These are phyloP conservation scores for Yamadazyma paraphyllophila DNA, from an alignment of 805 yeast species.

Conservation along the genomic window DNA sequence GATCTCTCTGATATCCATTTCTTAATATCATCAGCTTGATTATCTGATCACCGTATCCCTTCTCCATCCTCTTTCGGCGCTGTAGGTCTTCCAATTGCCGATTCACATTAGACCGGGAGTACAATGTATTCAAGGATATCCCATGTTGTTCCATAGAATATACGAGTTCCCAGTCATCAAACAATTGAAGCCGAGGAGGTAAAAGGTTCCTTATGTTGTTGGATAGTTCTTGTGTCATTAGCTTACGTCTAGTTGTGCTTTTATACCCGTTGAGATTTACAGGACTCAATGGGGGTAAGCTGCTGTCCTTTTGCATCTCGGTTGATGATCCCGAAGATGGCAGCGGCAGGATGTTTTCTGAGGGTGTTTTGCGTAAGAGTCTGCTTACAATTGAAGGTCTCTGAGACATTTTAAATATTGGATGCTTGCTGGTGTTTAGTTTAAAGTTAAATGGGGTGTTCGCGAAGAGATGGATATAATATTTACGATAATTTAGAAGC, in stretches of 20 bases:
- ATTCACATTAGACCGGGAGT: constrained; percentile 51
- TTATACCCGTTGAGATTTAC: constrained; percentile 61
- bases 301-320: constrained; percentile 1
- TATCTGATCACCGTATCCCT: constrained; percentile 37
- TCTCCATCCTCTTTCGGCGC: constrained; percentile 18
- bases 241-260: constrained; percentile 51
- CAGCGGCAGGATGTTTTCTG: constrained; percentile 1
- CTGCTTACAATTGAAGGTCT: constrained; percentile 5
- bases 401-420: not conserved
- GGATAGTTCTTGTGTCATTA: constrained; percentile 64
- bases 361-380: constrained; percentile 1
- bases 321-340: not conserved
- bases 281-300: constrained; percentile 51
- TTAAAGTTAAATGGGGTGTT: not conserved
- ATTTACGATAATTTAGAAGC: not conserved
- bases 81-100: constrained; percentile 25
- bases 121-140: constrained; percentile 77
- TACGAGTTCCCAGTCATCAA: constrained; percentile 70
- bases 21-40: constrained; percentile 31
- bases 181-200: constrained; percentile 77
- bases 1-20: constrained; percentile 15
- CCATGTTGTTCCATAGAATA: constrained; percentile 94
- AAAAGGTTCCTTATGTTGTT: constrained; percentile 69
- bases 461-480: constrained; percentile 1
- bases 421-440: too few relatives aligned